Evolutionary conservation across 2,329 filamentous ascomycete species (phyloP).

Genomic region (Stagonosporopsis tanaceti): DNA sequence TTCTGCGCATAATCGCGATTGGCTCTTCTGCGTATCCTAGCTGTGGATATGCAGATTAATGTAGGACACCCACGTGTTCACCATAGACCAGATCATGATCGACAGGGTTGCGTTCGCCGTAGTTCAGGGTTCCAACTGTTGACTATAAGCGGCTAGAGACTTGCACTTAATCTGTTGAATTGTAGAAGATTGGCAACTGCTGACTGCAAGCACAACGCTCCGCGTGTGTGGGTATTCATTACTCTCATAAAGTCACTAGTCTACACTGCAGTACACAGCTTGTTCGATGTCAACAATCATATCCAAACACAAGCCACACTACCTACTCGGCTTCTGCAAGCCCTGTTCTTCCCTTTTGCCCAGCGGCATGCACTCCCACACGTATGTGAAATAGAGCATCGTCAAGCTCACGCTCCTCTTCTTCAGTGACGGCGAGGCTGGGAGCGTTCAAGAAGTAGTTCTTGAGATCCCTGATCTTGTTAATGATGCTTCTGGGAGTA

Average conservation of each 20-base stretch:
- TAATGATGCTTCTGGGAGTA: conserved; percentile 60
- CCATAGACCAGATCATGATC: conserved; percentile 11
- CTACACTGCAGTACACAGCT: background rate
- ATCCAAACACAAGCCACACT: background rate
- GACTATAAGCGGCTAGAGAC: background rate
- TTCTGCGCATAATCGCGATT: conserved; percentile 1
- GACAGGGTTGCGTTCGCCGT: conserved; percentile 1
- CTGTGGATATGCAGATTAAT: background rate
- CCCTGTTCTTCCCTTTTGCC: conserved; percentile 55
- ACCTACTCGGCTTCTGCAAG: background rate
- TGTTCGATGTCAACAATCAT: background rate
- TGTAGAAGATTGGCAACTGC: background rate
- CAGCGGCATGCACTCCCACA: conserved; percentile 75
- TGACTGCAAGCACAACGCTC: background rate
- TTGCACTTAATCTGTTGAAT: background rate
- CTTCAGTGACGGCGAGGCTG: conserved; percentile 66
- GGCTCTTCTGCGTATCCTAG: conserved; percentile 1
- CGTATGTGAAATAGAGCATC: conserved; percentile 82
- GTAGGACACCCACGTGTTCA: background rate
- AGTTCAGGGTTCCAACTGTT: background rate
- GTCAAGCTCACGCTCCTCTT: conserved; percentile 75
- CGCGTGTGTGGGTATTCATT: conserved; percentile 2
- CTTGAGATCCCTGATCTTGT: conserved; percentile 54
- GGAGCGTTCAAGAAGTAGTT: conserved; percentile 62
- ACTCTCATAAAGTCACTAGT: background rate